These are phyloP conservation scores for Cryomyces antarcticus DNA, from an alignment of 495 filamentous ascomycete species.

Conservation along the genomic window DNA sequence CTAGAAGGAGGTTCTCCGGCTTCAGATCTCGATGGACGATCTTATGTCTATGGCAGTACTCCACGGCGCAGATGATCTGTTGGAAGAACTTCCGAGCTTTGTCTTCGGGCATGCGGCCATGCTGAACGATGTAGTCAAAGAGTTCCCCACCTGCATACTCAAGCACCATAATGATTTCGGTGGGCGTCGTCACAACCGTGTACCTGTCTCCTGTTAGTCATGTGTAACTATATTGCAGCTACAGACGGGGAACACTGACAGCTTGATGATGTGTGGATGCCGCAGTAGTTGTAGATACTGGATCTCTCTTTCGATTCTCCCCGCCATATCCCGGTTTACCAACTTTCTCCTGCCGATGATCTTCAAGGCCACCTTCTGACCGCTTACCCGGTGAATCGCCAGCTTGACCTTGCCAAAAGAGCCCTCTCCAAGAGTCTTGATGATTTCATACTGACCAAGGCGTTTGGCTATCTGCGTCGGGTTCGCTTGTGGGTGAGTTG, in stretches of 20 bases:
- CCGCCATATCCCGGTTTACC: slow-evolving; percentile 89
- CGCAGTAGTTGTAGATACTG: slow-evolving; percentile 88
- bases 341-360: slow-evolving; percentile 92
- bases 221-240: background rate
- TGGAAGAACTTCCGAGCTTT: slow-evolving; percentile 93
- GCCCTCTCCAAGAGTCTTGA: slow-evolving; percentile 84
- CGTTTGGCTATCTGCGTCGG: slow-evolving; percentile 41
- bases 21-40: slow-evolving; percentile 96
- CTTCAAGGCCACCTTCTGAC: slow-evolving; percentile 88
- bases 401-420: slow-evolving; percentile 98
- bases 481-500: slow-evolving; percentile 8
- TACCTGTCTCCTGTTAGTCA: slow-evolving; percentile 32
- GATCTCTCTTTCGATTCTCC: slow-evolving; percentile 90
- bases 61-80: slow-evolving; percentile 97
- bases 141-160: slow-evolving; percentile 93
- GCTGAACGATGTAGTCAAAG: slow-evolving; percentile 88
- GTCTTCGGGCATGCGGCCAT: slow-evolving; percentile 74
- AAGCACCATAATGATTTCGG: slow-evolving; percentile 96
- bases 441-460: slow-evolving; percentile 73
- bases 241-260: slow-evolving; percentile 33
- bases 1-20: slow-evolving; percentile 88
- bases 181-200: slow-evolving; percentile 83
- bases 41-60: slow-evolving; percentile 97
- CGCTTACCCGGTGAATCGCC: slow-evolving; percentile 72
- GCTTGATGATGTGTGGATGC: slow-evolving; percentile 97